Conservation (phyloP, 2,329 filamentous ascomycete species). For the Cytospora chrysosperma region DNA sequence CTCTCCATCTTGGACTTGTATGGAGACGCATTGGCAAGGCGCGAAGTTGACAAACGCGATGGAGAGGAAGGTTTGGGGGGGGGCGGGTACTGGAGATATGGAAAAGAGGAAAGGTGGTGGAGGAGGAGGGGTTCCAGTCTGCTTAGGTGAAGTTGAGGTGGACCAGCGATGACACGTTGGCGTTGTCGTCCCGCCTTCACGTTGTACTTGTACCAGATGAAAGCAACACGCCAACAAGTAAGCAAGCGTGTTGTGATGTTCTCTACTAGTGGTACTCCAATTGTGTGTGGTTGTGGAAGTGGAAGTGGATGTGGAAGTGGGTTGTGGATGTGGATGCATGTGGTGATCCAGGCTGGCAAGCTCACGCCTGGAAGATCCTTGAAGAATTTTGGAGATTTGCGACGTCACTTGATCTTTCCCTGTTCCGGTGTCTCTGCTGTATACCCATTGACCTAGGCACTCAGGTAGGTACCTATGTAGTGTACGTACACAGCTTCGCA, state of each 20-base stretch:
- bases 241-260: neutral
- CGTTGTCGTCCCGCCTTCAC: neutral
- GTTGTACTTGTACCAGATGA: neutral
- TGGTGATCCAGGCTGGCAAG: neutral
- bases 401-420: neutral
- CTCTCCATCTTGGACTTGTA: slow-evolving; percentile 9
- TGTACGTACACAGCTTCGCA: too few species aligned
- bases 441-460: too few species aligned
- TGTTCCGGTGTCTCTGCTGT: too few species aligned
- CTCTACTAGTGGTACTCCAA: neutral
- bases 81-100: neutral
- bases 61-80: slow-evolving; percentile 4
- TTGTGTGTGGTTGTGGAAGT: neutral
- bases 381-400: neutral
- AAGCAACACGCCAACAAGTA: slow-evolving; percentile 1
- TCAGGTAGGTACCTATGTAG: too few species aligned
- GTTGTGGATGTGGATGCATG: neutral
- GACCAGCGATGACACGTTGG: neutral
- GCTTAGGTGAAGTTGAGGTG: neutral
- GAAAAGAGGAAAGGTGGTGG: neutral
- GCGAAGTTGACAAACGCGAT: neutral
- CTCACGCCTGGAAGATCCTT: neutral
- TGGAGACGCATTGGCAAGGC: slow-evolving; percentile 5
- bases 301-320: too few species aligned
- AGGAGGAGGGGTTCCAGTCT: neutral